phyloP scores from a whole-genome alignment of 2,329 filamentous ascomycete genomes.

The Phaeosphaeria sp. region DNA sequence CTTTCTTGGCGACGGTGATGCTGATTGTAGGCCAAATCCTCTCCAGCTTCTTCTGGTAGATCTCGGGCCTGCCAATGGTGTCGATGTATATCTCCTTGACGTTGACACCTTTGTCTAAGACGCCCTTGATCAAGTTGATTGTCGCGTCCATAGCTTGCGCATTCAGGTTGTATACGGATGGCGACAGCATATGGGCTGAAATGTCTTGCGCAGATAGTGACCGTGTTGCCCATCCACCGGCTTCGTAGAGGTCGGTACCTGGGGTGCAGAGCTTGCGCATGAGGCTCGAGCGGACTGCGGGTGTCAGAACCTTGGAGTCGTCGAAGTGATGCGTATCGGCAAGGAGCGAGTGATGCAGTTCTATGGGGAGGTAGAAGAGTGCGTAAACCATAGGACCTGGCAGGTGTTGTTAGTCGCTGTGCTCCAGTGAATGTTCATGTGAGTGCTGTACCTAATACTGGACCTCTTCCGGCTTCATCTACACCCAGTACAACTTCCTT shows the following conservation, averaged over 20 bases:
- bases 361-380: constrained; percentile 73
- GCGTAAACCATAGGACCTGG: constrained; percentile 72
- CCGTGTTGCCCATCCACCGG: constrained; percentile 84
- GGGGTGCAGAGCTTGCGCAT: constrained; percentile 74
- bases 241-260: constrained; percentile 61
- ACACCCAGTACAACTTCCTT: constrained; percentile 81
- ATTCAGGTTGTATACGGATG: constrained; percentile 83
- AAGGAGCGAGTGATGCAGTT: constrained; percentile 73
- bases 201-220: constrained; percentile 86
- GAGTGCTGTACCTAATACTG: constrained; percentile 73
- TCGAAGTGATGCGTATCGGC: constrained; percentile 84
- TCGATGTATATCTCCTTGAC: constrained; percentile 92
- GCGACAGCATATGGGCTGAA: constrained; percentile 75
- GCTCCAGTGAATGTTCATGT: constrained; percentile 36
- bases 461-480: constrained; percentile 91
- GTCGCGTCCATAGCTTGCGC: constrained; percentile 95
- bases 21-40: constrained; percentile 75
- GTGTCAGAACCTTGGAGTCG: constrained; percentile 91
- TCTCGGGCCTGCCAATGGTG: constrained; percentile 82
- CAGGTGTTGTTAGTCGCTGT: constrained; percentile 27
- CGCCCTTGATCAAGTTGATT: constrained; percentile 77
- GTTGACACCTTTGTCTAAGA: constrained; percentile 79
- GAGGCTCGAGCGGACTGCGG: constrained; percentile 76
- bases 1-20: constrained; percentile 70
- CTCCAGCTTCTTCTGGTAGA: constrained; percentile 86